Evolutionary conservation across 2,329 filamentous ascomycete genomes (phyloP), one percentile per base, ranked within the genome.

Genomic region (Alternaria incomplexa): DNA sequence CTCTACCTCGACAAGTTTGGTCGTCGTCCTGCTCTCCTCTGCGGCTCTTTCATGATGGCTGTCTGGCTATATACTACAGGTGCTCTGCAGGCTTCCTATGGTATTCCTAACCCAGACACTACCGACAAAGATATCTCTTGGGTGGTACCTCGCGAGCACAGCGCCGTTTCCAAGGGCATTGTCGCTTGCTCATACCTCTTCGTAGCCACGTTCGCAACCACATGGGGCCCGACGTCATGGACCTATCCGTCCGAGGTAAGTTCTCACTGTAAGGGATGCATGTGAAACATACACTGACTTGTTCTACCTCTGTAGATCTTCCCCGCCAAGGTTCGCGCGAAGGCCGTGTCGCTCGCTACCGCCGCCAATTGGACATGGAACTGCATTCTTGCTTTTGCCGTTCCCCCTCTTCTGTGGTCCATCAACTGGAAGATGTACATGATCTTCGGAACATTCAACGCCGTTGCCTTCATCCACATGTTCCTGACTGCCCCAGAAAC

Each of bases 61-160:
- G 80, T 83, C 2, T 87, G 84, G 77, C 80, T 90, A 13, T 88
- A 90, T 70, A 85, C 87, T 61, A 86, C 84, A 2, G 88, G 87
- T 40, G 84, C 84, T 12, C 79, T 91, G 1, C 87, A 89, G 75
- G 87, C 87, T 17, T 80, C 83, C 30, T 88, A 88, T 66, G 88
- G 88, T 45, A 72, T 84, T 57, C 70, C 72, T 2, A 77, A 77
- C 45, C 70, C 73, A 9, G 69, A 80, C 53, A 45, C 62, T 10
- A 58, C 58, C 6, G 75, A 78, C 58, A 83, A 79, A 30, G 74
- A 81, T 52, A 85, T 89, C 32, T 85, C 85, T n/a, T 90, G 87
- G 87, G 80, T 88, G 20, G 82, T 90, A 32, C 73, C 82, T 44
- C 76, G 83, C 60, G 85, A 87, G 66, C 79, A 82, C 3, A 74